Base-by-base conservation (phyloP, 257 asterid species). In the Solanum appendiculatum region DNA sequence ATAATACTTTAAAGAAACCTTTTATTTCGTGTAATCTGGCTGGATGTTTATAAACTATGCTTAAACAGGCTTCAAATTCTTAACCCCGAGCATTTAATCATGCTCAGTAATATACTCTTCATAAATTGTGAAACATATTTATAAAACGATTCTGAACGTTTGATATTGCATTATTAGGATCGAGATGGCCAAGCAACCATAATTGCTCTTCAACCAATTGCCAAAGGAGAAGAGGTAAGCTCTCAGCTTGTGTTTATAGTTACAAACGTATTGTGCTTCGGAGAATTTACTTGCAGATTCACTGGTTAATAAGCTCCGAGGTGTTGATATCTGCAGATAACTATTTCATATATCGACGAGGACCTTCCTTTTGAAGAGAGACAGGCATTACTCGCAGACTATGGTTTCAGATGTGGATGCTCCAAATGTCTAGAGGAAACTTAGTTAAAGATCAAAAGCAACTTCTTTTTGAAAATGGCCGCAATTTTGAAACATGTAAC, bases 291-390 rank as follows among this genome's bases (percentile, higher is more conserved):
- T 7, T 56, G 15, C 27, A 56, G 23, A 36, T 3, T 48, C 70
- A 27, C 60, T 14, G 36, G 5, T 54, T 58, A 15, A n/a, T 69
- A 42, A 40, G 29, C 15, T 69, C 87, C 29, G 16, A 48, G 29
- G 27, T 86, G 12, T 51, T 23, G 77, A 8, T 42, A 37, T 85
- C 88, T 87, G 39, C 95, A 97, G 99, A 89, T 96, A 85, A 94
- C 97, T 33, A 97, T 96, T 88, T 97, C 99, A 1, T 96, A 97
- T 92, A 92, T 97, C 84, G 98, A 95, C 31, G 99, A 97, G 90
- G 98, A 95, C 42, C 93, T 93, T 90, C 90, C 97, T 15, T 92
- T 92, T 13, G 91, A 92, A 87, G 99, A 96, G 84, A 95, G 99
- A 86, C 99, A 93, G 88, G 87, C 87, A 64, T 88, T 54, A 39